phyloP scores from a whole-genome alignment of 2,329 filamentous ascomycete genomes.

The Penicillium glabrum region DNA sequence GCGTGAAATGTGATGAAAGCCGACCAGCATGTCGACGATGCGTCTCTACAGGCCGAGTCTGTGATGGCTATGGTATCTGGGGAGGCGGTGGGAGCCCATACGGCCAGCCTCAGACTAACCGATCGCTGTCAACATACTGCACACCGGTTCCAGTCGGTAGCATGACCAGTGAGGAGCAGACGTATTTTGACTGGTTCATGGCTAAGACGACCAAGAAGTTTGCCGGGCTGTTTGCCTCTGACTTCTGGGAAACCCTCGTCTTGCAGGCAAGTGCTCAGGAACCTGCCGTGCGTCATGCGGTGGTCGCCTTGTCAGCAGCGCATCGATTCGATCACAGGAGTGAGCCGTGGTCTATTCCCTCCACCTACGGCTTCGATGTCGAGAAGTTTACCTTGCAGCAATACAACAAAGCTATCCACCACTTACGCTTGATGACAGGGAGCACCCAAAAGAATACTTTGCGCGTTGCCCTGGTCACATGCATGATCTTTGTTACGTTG shows the following conservation, averaged over 20 bases:
- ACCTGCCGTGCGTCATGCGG: slow-evolving; percentile 44
- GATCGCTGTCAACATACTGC: slow-evolving; percentile 13
- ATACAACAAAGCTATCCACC: slow-evolving; percentile 40
- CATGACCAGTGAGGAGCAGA: slow-evolving; percentile 21
- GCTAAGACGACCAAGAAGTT: slow-evolving; percentile 30
- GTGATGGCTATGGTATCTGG: slow-evolving; percentile 47
- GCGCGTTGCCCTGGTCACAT: slow-evolving; percentile 43
- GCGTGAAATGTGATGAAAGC: slow-evolving; percentile 40
- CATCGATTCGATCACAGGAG: slow-evolving; percentile 25
- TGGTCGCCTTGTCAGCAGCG: slow-evolving; percentile 41
- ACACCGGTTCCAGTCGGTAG: slow-evolving; percentile 12
- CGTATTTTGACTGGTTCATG: slow-evolving; percentile 31
- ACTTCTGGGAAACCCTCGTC: slow-evolving; percentile 43
- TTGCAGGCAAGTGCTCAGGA: slow-evolving; percentile 41
- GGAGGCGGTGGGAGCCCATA: slow-evolving; percentile 35
- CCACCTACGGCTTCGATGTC: slow-evolving; percentile 17
- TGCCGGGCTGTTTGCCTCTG: slow-evolving; percentile 34
- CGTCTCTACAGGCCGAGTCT: slow-evolving; percentile 34
- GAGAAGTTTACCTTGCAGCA: slow-evolving; percentile 39
- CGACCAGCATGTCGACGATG: slow-evolving; percentile 39
- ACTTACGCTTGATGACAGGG: slow-evolving; percentile 31
- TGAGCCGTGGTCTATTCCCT: slow-evolving; percentile 1
- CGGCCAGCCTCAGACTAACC: slow-evolving; percentile 16
- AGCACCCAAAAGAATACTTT: slow-evolving; percentile 27
- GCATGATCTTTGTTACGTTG: slow-evolving; percentile 42